Conservation (phyloP, 164 flowering plant genomes). For the Hamamelis virginiana region DNA sequence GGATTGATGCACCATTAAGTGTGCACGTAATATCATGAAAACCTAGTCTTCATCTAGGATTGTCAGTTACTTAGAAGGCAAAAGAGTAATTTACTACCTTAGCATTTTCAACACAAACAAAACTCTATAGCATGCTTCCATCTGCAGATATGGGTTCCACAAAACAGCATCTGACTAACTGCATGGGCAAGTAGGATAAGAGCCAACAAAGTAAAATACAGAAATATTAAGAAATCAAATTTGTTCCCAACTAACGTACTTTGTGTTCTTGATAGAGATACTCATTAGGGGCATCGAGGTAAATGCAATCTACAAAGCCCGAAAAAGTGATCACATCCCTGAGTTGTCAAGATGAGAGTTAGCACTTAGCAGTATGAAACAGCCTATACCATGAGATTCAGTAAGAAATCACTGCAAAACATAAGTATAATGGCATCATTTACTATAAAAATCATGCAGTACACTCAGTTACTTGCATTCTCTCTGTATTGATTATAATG, state of each 20-base stretch:
- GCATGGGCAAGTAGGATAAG: conserved; percentile 24
- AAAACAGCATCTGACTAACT: conserved; percentile 95
- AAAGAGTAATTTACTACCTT: conserved; percentile 44
- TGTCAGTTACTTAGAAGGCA: not conserved
- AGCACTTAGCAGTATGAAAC: not conserved
- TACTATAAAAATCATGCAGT: too few species aligned
- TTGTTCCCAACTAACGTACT: conserved; percentile 35
- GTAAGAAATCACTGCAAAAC: not conserved
- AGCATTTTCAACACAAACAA: conserved; percentile 96
- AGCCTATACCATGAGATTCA: not conserved
- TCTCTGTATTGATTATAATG: too few species aligned
- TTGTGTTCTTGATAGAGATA: conserved; percentile 64
- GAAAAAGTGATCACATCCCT: conserved; percentile 85
- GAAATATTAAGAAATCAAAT: not conserved
- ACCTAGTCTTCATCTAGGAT: not conserved
- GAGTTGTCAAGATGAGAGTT: conserved; percentile 9
- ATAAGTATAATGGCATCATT: too few species aligned
- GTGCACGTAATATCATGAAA: too few species aligned
- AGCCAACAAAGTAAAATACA: not conserved
- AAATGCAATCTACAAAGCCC: conserved; percentile 91
- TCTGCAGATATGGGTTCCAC: conserved; percentile 84
- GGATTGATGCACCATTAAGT: not conserved
- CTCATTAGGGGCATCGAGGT: conserved; percentile 73
- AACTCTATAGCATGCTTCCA: conserved; percentile 89
- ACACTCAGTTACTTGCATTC: too few species aligned